A percentile compares a stretch with the other conserved stretches of the same genome.
phyloP scores from a whole-genome alignment of 176 grass and related monocot species.

The Phoenix roebelenii region DNA sequence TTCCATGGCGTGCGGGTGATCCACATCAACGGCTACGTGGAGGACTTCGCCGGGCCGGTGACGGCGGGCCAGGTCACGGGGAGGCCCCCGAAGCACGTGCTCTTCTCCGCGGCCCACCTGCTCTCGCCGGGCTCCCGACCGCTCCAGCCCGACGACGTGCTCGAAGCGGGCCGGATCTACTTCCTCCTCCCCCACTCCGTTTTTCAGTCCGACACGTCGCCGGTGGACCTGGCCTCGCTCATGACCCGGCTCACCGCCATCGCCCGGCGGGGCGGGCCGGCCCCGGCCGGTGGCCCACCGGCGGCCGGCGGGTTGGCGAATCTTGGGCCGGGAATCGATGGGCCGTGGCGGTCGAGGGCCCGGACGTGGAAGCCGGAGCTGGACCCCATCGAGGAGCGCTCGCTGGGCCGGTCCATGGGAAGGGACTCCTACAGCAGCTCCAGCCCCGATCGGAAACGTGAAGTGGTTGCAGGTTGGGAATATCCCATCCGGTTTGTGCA shows the following conservation, averaged over 20 bases:
- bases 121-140: constrained; percentile 34
- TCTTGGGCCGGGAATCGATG: neutral
- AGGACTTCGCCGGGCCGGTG: constrained; percentile 67
- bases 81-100: constrained; percentile 32
- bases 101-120: constrained; percentile 58
- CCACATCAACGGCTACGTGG: constrained; percentile 92
- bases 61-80: constrained; percentile 46
- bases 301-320: neutral
- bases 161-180: constrained; percentile 71
- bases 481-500: too few species aligned
- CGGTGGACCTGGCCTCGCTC: constrained; percentile 75
- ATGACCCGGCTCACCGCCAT: constrained; percentile 70
- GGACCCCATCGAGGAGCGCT: constrained; percentile 11
- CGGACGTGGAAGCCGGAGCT: constrained; percentile 14
- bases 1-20: constrained; percentile 70
- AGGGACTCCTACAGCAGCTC: constrained; percentile 1
- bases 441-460: too few species aligned
- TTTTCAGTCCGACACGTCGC: constrained; percentile 71
- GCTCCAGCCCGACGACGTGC: constrained; percentile 50
- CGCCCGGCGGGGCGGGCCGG: constrained; percentile 29
- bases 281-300: neutral
- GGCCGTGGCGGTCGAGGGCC: neutral
- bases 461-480: too few species aligned
- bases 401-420: constrained; percentile 4
- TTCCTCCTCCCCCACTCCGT: constrained; percentile 71